These are phyloP conservation scores for Chaetomium globosum DNA, from an alignment of 2,329 filamentous ascomycete genomes.

Conservation along the genomic window DNA sequence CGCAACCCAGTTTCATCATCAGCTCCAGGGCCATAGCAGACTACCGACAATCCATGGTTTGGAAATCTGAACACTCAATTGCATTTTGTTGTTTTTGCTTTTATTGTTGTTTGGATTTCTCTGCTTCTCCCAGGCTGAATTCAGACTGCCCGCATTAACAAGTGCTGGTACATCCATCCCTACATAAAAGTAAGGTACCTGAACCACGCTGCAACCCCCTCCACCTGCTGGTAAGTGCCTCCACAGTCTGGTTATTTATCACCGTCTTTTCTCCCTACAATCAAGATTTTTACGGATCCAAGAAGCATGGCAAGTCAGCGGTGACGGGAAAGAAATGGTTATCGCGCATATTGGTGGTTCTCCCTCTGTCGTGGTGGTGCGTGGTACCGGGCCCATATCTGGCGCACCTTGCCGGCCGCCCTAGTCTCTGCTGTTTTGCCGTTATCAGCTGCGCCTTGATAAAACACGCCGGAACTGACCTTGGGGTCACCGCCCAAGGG, in stretches of 20 bases:
- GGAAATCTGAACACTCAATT: conserved; percentile 11
- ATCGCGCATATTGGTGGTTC: background rate
- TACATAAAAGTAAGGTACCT: too few species aligned
- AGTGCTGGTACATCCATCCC: background rate
- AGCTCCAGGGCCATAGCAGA: background rate
- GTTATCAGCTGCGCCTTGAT: conserved; percentile 31
- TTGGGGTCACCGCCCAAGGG: background rate
- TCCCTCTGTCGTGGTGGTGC: conserved; percentile 16
- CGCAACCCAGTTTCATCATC: conserved; percentile 25
- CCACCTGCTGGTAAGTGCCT: background rate
- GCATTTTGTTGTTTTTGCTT: background rate
- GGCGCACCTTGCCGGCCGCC: conserved; percentile 25
- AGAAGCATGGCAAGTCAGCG: background rate
- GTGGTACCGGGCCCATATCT: conserved; percentile 24
- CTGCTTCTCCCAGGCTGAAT: background rate
- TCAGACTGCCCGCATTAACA: background rate
- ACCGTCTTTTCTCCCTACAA: background rate
- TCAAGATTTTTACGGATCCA: too few species aligned
- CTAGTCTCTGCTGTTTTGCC: conserved; percentile 28
- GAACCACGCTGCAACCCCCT: background rate
- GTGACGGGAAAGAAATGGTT: background rate
- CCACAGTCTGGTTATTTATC: background rate
- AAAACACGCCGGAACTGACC: conserved; percentile 19
- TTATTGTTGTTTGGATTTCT: background rate
- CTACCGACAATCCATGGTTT: background rate